Evolutionary conservation across 2,329 filamentous ascomycete genomes (phyloP), one percentile per base, ranked within the genome.

Genomic region (Aureobasidium sp.): DNA sequence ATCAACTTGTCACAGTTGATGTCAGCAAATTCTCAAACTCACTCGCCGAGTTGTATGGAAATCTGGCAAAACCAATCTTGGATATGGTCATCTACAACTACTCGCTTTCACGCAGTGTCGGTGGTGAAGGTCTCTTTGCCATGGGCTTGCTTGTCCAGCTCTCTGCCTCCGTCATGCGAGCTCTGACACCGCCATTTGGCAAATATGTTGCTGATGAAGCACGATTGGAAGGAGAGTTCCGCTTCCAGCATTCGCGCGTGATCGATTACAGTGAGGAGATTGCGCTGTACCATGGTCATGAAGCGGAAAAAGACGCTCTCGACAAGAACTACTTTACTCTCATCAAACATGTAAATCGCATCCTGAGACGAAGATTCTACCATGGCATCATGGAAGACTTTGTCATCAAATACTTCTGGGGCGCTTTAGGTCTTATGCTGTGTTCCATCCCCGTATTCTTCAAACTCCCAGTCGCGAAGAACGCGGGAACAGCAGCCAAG

Each of bases 371-470:
- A 65, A 85, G 94, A 53, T 89, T 99, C 74, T 97, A 97, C 74
- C 93, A 99, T 73, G 93, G 92, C n/a, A 88, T 99, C 70, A 97
- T 97, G 93, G 94, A 99, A 74, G 94, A 99, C 74, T 99, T 97
- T 75, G 91, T 97, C 63, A 96, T 99, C 76, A 99, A 99, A 76
- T 99, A 99, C 74, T 94, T 97, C 76, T 99, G 94, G 94, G 94
- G 94, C 44, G 93, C 94, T 2, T 76, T 99, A 47, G 94, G 94
- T 1, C 82, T 99, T 66, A 76, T 96, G 66, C 85, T 99, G 10
- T 99, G 94, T 79, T 95, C 91, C 74, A 87, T 96, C 0, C 94
- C 94, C 0, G 93, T 97, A 2, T 99, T 99, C 74, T 89, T 99
- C 80, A 93, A 93, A 75, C 83, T 97, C 20, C 91, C 92, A 0